Base-by-base conservation (phyloP, 176 grass and related monocot genomes). In the Carex kokanica region DNA sequence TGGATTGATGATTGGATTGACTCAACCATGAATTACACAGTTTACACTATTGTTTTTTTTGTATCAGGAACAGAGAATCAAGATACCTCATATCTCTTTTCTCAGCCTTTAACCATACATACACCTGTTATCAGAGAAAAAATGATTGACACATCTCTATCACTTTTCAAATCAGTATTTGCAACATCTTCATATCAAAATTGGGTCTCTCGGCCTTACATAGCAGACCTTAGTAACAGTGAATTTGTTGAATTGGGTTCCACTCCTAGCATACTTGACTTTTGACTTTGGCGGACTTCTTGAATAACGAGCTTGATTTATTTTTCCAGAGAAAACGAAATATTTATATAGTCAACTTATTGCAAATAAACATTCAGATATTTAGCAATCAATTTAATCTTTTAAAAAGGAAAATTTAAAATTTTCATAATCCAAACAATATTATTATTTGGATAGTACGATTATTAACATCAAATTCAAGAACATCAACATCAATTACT, bases 101-200 rank as follows among this genome's bases (percentile, higher is more conserved):
- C 56, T 80, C 78, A 80, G 56, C 78, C 63, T 80, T 81, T 61
- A 61, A 81, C 57, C 78, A 81, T 63, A 81, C 78, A 81, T 63
- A 81, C 78, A 81, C 78, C 56, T 63, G 78, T 62, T 63, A 81
- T 23, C 78, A 81, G 55, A n/a, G 7, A 68, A 67, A 45, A 61
- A 24, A 61, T 60, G 56, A 56, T 63, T 81, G 57, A 45, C 78
- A 81, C 59, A 32, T 81, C 36, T 58, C 54, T 43, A 7, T 5
- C 16, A 40, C 78, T 80, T 80, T 80, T 59, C 55, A 60, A 31
- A 60, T n/a, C 53, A 80, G 17, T 1, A n/a, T n/a, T n/a, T n/a
- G n/a, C n/a, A n/a, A n/a, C n/a, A n/a, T n/a, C n/a, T n/a, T n/a
- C n/a, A n/a, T 27, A 27, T 27, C 27, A 27, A 27, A n/a, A 68